Percentiles rank a stretch among this genome's conserved stretches.
Evolutionary conservation across 805 yeast species (phyloP).

Genomic region (Allodekkera sacchari): DNA sequence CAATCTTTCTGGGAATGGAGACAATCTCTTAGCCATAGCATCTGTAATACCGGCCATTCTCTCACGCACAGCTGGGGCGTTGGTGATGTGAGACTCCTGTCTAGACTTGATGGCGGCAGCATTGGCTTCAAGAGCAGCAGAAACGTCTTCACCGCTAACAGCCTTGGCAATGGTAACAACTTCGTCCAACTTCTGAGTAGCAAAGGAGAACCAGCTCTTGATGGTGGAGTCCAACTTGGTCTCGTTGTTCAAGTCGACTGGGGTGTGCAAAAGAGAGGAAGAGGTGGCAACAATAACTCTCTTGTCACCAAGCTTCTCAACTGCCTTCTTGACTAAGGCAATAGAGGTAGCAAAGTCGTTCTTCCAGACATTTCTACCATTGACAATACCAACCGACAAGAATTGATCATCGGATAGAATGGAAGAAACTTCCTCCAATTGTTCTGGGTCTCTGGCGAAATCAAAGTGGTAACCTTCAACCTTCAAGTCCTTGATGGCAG

Average conservation of each 20-base stretch:
- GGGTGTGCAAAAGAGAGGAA: conserved; percentile 95
- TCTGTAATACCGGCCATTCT: conserved; percentile 67
- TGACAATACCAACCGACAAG: conserved; percentile 93
- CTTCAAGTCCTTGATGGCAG: conserved; percentile 81
- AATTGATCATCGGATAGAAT: conserved; percentile 63
- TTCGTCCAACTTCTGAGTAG: conserved; percentile 91
- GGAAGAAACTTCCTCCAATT: conserved; percentile 73
- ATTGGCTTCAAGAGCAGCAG: conserved; percentile 74
- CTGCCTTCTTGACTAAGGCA: conserved; percentile 72
- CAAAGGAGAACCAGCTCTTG: conserved; percentile 98
- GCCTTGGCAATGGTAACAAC: conserved; percentile 88
- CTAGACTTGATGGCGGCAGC: conserved; percentile 81
- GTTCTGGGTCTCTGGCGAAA: conserved; percentile 93
- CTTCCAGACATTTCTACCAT: conserved; percentile 99
- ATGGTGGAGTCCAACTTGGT: conserved; percentile 82
- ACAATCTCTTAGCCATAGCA: conserved; percentile 72
- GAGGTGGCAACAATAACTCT: conserved; percentile 93
- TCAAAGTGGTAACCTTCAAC: conserved; percentile 96
- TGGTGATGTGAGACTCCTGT: conserved; percentile 79
- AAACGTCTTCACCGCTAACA: conserved; percentile 73
- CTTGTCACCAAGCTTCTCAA: conserved; percentile 79
- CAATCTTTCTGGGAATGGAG: conserved; percentile 82
- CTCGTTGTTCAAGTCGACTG: conserved; percentile 92
- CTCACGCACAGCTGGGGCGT: conserved; percentile 81
- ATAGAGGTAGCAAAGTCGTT: conserved; percentile 86